phyloP scores from a whole-genome alignment of 2,329 filamentous ascomycete genomes.

The Raffaelea ambrosiae region DNA sequence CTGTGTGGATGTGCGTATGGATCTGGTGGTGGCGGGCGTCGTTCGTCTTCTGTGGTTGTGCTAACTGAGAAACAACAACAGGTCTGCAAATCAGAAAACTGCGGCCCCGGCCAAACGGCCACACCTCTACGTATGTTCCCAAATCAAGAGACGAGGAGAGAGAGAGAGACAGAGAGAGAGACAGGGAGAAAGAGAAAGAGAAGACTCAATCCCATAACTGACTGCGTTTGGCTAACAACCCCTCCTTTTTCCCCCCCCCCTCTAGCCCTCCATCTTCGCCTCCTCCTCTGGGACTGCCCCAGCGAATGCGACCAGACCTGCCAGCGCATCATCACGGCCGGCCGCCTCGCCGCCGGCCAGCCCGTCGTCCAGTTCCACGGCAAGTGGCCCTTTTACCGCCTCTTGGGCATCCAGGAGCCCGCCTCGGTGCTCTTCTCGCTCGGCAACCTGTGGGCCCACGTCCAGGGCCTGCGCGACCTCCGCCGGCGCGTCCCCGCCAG shows the following conservation, averaged over 20 bases:
- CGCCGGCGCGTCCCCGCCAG: constrained; percentile 58
- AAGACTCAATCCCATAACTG: too few species aligned
- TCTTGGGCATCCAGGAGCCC: constrained; percentile 90
- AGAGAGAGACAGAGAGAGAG: too few species aligned
- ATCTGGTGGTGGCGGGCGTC: not conserved
- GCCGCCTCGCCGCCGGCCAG: constrained; percentile 56
- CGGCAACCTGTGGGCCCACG: constrained; percentile 83
- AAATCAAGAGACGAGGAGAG: too few species aligned
- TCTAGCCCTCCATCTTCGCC: constrained; percentile 70
- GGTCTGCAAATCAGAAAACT: constrained; percentile 78
- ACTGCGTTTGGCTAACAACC: too few species aligned
- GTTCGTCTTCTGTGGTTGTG: not conserved
- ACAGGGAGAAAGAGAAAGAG: too few species aligned
- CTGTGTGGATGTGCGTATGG: constrained; percentile 66
- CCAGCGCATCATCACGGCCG: constrained; percentile 80
- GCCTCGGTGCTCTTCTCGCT: constrained; percentile 89
- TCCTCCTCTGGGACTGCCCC: constrained; percentile 87
- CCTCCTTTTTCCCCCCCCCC: constrained; percentile 8
- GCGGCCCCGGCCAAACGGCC: constrained; percentile 48
- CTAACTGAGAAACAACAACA: constrained; percentile 34
- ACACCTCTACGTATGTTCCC: constrained; percentile 70
- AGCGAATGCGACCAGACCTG: constrained; percentile 97
- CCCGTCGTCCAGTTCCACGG: constrained; percentile 89
- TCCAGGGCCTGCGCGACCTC: constrained; percentile 64
- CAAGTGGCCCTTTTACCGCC: constrained; percentile 93